phyloP scores from a whole-genome alignment of 441 rosid genomes.

The Adansonia grandidieri region DNA sequence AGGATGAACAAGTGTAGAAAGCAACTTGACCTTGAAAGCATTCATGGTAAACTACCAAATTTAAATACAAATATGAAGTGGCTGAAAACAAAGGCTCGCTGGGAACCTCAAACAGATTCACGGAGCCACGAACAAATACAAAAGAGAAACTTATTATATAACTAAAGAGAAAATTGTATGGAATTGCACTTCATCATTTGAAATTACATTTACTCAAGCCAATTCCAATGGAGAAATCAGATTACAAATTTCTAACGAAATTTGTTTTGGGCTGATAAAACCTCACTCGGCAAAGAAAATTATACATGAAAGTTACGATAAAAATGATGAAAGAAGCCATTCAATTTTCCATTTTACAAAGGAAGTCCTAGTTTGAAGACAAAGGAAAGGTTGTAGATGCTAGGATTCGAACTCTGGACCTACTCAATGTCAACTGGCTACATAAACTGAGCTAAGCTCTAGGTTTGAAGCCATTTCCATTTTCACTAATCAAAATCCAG shows the following conservation, averaged over 20 bases:
- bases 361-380: no score
- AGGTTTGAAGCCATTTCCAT: not conserved
- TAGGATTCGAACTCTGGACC: no score
- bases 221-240: not conserved
- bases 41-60: not conserved
- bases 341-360: no score
- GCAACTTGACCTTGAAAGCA: not conserved
- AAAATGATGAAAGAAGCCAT: not conserved
- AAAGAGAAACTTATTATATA: not conserved
- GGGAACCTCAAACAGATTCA: not conserved
- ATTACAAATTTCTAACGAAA: not conserved
- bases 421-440: no score
- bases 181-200: conserved; percentile 15
- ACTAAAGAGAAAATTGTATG: not conserved
- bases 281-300: not conserved
- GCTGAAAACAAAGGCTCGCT: not conserved
- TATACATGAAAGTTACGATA: not conserved
- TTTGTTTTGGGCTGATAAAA: not conserved
- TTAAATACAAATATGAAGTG: not conserved
- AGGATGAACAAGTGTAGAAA: conserved; percentile 15
- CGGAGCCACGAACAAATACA: not conserved
- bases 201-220: conserved; percentile 24
- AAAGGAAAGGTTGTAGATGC: no score
- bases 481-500: not conserved
- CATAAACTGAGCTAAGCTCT: no score